Conservation (phyloP, 2,329 filamentous ascomycete genomes). For the Trichoderma arundinaceum region DNA sequence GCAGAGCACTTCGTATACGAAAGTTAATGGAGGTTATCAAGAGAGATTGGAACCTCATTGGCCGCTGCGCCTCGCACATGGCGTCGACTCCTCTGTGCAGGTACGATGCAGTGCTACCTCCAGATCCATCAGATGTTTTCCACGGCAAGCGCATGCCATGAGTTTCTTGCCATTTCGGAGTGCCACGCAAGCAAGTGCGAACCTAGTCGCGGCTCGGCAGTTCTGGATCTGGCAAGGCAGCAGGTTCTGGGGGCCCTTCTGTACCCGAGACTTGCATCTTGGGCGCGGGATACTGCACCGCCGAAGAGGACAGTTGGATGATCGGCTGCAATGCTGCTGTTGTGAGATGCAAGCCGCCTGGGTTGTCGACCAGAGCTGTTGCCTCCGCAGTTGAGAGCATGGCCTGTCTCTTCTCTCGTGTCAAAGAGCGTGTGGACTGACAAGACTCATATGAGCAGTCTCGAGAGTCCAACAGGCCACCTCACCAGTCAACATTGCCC, state of each 20-base stretch:
- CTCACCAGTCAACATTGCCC: not conserved
- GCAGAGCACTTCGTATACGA: conserved; percentile 4
- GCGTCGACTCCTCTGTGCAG: conserved; percentile 17
- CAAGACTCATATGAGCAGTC: too few relatives aligned
- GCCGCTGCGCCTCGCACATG: conserved; percentile 19
- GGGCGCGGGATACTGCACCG: not conserved
- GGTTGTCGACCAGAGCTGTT: not conserved
- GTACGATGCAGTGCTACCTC: conserved; percentile 8
- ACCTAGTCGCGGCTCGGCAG: not conserved
- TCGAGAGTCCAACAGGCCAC: too few relatives aligned
- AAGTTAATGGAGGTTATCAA: not conserved
- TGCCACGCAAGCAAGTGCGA: conserved; percentile 1
- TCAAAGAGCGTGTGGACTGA: not conserved
- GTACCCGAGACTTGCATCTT: not conserved
- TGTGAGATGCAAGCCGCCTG: not conserved
- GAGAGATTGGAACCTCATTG: not conserved
- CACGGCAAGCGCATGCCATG: conserved; percentile 11
- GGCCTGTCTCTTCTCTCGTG: not conserved
- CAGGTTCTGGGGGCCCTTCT: too few relatives aligned
- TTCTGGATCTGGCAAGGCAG: not conserved
- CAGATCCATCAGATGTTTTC: not conserved
- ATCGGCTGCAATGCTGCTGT: not conserved
- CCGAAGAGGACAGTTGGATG: too few relatives aligned
- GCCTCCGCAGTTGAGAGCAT: not conserved
- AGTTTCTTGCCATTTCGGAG: not conserved